Conservation (phyloP, 2,329 filamentous ascomycete genomes). For the Volutella citrinella region DNA sequence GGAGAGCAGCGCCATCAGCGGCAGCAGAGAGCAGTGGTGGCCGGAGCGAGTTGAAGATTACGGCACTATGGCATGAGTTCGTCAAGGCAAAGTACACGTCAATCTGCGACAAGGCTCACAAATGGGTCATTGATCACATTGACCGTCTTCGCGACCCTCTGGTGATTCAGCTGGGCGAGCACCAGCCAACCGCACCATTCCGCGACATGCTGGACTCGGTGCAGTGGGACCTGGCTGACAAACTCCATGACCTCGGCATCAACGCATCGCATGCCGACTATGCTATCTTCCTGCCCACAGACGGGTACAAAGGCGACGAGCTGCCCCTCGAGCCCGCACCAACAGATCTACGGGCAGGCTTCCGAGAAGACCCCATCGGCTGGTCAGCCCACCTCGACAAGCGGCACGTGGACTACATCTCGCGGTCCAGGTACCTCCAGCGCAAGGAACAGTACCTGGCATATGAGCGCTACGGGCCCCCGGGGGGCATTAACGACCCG, state of each 20-base stretch:
- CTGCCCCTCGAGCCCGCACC: constrained; percentile 1
- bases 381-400: constrained; percentile 10
- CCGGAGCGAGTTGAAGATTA: constrained; percentile 9
- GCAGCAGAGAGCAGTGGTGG: too few species aligned
- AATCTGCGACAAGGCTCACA: constrained; percentile 19
- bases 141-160: constrained; percentile 18
- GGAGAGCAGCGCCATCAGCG: constrained; percentile 1
- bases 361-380: constrained; percentile 7
- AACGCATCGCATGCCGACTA: constrained; percentile 21
- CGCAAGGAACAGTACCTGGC: constrained; percentile 7
- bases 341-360: not conserved
- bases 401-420: constrained; percentile 8
- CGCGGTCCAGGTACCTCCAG: constrained; percentile 2
- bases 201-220: not conserved
- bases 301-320: constrained; percentile 25
- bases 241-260: constrained; percentile 20
- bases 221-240: constrained; percentile 19
- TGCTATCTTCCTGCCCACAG: constrained; percentile 23
- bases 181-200: constrained; percentile 1
- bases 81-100: constrained; percentile 20
- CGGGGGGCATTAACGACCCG: constrained; percentile 3
- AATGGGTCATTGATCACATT: constrained; percentile 23
- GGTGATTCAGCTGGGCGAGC: constrained; percentile 3
- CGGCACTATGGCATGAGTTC: constrained; percentile 24
- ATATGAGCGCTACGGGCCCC: not conserved